Conservation (phyloP, 2,329 filamentous ascomycete species). For the Monilinia polystroma region DNA sequence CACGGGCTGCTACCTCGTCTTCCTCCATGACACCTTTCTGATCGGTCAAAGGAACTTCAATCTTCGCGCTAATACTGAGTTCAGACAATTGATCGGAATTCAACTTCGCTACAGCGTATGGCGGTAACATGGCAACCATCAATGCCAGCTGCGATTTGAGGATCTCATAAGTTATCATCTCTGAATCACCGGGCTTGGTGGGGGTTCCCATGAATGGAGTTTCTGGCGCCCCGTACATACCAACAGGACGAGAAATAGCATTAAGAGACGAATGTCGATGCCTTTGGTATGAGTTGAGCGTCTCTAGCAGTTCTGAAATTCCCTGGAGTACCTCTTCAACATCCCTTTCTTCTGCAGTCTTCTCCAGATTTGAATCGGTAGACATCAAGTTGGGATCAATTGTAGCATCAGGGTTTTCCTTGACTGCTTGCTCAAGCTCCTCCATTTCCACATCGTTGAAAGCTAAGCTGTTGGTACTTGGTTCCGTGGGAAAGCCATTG, state of each 20-base stretch:
- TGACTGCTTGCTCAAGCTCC: constrained; percentile 51
- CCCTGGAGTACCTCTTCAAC: constrained; percentile 69
- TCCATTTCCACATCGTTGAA: constrained; percentile 36
- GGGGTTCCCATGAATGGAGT: constrained; percentile 54
- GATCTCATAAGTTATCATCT: constrained; percentile 52
- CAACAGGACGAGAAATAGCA: constrained; percentile 59
- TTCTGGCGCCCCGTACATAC: constrained; percentile 65
- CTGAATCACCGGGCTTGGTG: constrained; percentile 61
- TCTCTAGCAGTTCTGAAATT: constrained; percentile 74
- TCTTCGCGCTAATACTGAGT: constrained; percentile 52
- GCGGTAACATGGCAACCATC: constrained; percentile 53
- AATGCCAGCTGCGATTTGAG: constrained; percentile 52
- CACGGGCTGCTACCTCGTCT: constrained; percentile 44
- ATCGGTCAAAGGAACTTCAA: constrained; percentile 49
- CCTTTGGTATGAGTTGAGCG: constrained; percentile 73
- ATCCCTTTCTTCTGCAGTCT: constrained; percentile 57
- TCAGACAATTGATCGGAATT: constrained; percentile 55
- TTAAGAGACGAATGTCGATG: constrained; percentile 71
- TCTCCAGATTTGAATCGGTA: constrained; percentile 46
- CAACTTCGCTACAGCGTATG: constrained; percentile 57
- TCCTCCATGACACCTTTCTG: constrained; percentile 55
- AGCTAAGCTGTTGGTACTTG: constrained; percentile 16
- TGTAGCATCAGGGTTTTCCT: constrained; percentile 56
- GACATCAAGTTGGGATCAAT: constrained; percentile 55
- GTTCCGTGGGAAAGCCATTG: constrained; percentile 15